Conservation (phyloP, 2,329 filamentous ascomycete genomes). For the Fusarium dimerum region DNA sequence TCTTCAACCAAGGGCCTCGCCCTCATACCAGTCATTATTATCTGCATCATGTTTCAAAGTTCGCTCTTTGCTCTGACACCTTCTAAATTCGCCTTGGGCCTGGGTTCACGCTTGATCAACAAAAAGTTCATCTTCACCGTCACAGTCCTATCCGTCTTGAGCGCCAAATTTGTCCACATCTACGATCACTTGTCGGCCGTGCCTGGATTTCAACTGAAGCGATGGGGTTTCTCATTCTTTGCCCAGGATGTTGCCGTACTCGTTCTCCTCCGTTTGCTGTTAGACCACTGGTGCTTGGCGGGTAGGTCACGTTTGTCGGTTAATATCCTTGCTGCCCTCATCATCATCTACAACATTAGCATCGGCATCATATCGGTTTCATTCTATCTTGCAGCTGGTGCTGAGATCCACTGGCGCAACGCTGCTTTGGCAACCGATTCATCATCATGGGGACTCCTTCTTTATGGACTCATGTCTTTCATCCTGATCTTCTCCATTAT, state of each 20-base stretch:
- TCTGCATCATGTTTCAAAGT: not conserved
- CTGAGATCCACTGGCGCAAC: constrained; percentile 39
- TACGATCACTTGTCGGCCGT: constrained; percentile 33
- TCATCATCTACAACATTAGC: constrained; percentile 16
- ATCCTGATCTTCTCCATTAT: constrained; percentile 17
- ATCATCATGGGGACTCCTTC: constrained; percentile 31
- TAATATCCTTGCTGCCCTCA: constrained; percentile 2
- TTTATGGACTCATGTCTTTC: constrained; percentile 33
- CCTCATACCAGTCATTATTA: too few species aligned
- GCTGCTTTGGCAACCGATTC: constrained; percentile 33
- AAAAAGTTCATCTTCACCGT: constrained; percentile 35
- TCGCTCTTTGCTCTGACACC: not conserved
- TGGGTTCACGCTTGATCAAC: constrained; percentile 26
- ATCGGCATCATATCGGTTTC: constrained; percentile 22
- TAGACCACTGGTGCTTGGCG: constrained; percentile 26
- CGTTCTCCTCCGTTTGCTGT: constrained; percentile 33
- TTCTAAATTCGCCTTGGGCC: constrained; percentile 1
- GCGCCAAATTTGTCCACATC: constrained; percentile 35
- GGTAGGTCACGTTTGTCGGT: constrained; percentile 10
- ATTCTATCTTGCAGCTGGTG: constrained; percentile 35
- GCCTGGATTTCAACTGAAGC: constrained; percentile 11
- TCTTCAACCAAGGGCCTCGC: not conserved
- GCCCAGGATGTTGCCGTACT: constrained; percentile 35
- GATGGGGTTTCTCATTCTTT: constrained; percentile 34
- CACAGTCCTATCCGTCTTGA: constrained; percentile 31